A percentile compares a stretch with the other conserved stretches of the same genome.
phyloP scores from a whole-genome alignment of 768 basidiomycete species.

The Russula lepida region DNA sequence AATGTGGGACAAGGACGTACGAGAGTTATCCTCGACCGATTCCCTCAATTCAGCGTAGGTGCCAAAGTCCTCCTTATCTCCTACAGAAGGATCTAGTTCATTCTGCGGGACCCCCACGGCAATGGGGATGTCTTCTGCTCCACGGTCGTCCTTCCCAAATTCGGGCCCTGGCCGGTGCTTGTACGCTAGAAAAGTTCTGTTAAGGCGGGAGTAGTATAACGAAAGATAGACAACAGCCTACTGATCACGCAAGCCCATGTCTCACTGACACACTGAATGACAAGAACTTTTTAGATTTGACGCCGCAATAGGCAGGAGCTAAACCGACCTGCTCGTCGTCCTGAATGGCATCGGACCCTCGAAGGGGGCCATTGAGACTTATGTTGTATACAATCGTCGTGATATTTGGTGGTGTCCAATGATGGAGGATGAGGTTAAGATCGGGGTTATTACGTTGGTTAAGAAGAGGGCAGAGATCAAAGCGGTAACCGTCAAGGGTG shows the following conservation, averaged over 20 bases:
- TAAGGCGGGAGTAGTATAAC: neutral
- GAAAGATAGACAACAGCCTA: neutral
- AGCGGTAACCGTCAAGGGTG: slow-evolving; percentile 10
- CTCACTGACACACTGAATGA: slow-evolving; percentile 13
- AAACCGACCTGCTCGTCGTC: slow-evolving; percentile 26
- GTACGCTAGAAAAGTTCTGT: slow-evolving; percentile 1
- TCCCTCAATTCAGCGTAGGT: slow-evolving; percentile 3
- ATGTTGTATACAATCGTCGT: slow-evolving; percentile 27
- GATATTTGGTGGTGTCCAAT: slow-evolving; percentile 25
- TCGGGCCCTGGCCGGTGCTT: slow-evolving; percentile 3
- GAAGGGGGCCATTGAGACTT: slow-evolving; percentile 24
- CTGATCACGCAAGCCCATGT: slow-evolving; percentile 21
- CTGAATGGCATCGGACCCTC: slow-evolving; percentile 20
- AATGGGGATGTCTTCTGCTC: slow-evolving; percentile 3
- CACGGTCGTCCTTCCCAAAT: neutral
- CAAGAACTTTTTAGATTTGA: neutral
- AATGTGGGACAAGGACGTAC: neutral
- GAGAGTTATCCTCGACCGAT: neutral
- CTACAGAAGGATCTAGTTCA: neutral
- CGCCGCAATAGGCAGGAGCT: neutral
- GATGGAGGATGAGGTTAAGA: slow-evolving; percentile 18
- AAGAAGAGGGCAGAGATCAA: slow-evolving; percentile 28
- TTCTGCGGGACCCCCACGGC: neutral
- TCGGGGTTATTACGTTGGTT: slow-evolving; percentile 18
- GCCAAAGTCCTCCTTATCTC: slow-evolving; percentile 7